phyloP scores from a whole-genome alignment of 1,284 basidiomycete genomes.

The Lentinula novae-zelandiae region DNA sequence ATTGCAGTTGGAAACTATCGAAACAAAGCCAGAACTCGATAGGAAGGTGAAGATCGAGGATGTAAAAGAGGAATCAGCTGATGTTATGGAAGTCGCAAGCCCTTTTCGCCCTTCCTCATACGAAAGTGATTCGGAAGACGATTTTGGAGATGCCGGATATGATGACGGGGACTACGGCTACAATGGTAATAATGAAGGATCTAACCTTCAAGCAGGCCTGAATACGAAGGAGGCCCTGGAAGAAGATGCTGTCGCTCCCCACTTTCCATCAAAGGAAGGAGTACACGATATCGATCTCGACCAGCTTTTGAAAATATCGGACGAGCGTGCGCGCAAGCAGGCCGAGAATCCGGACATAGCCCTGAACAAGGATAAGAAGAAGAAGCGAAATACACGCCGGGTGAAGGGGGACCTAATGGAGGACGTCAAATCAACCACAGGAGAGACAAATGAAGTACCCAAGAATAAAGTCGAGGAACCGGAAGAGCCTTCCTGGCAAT shows the following conservation, averaged over 20 bases:
- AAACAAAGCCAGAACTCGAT: not conserved
- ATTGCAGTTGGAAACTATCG: not conserved
- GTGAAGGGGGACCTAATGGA: not conserved
- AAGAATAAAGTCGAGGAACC: not conserved
- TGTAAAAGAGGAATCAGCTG: not conserved
- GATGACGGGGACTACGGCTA: not conserved
- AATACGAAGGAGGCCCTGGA: not conserved
- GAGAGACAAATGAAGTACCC: not conserved
- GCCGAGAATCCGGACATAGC: not conserved
- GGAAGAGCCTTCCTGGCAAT: not conserved
- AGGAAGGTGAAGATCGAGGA: not conserved
- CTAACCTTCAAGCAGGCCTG: not conserved
- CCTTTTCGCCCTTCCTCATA: too few relatives aligned
- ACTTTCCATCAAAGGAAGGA: not conserved
- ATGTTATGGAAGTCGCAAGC: too few relatives aligned
- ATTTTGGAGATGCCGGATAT: not conserved
- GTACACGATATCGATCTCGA: not conserved
- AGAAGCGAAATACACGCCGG: not conserved
- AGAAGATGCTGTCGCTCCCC: not conserved
- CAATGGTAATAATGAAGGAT: not conserved
- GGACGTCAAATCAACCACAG: not conserved
- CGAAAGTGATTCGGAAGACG: not conserved
- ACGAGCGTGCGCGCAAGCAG: not conserved
- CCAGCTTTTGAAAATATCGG: not conserved
- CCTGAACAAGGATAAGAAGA: not conserved